Percentiles rank a stretch among this genome's conserved stretches.
Evolutionary conservation across 768 basidiomycete species (phyloP).

Genomic region (Candolleomyces efflorescens): DNA sequence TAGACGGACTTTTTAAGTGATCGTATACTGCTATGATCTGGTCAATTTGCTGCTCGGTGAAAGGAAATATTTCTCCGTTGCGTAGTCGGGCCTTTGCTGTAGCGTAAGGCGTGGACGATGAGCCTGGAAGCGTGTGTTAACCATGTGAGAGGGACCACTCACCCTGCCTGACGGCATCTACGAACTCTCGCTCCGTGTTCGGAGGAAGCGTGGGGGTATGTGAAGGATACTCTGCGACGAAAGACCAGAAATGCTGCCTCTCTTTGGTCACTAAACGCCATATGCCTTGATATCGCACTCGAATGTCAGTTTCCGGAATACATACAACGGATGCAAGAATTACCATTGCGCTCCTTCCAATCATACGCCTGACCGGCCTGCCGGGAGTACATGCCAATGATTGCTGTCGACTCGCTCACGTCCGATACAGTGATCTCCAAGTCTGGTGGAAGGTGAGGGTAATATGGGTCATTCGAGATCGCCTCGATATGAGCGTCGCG

Average conservation of each 20-base stretch:
- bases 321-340: background rate
- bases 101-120: background rate
- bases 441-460: slow-evolving; percentile 29
- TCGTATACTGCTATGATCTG: slow-evolving; percentile 34
- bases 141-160: slow-evolving; percentile 8
- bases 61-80: slow-evolving; percentile 30
- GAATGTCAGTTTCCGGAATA: background rate
- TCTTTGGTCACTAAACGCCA: slow-evolving; percentile 20
- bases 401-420: slow-evolving; percentile 28
- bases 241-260: slow-evolving; percentile 37
- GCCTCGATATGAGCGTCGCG: slow-evolving; percentile 32
- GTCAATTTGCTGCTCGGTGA: slow-evolving; percentile 33
- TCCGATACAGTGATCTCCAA: slow-evolving; percentile 38
- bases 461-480: slow-evolving; percentile 25
- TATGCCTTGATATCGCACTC: background rate
- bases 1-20: slow-evolving; percentile 28
- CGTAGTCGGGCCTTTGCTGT: slow-evolving; percentile 21
- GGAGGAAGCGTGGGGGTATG: slow-evolving; percentile 35
- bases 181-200: slow-evolving; percentile 29
- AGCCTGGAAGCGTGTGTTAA: background rate
- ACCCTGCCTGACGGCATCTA: slow-evolving; percentile 29
- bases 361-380: slow-evolving; percentile 25
- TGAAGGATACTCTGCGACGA: slow-evolving; percentile 39
- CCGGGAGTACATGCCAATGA: slow-evolving; percentile 36
- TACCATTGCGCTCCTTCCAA: slow-evolving; percentile 34